phyloP scores from a whole-genome alignment of 306 rosid genomes.

The Argentina anserina region DNA sequence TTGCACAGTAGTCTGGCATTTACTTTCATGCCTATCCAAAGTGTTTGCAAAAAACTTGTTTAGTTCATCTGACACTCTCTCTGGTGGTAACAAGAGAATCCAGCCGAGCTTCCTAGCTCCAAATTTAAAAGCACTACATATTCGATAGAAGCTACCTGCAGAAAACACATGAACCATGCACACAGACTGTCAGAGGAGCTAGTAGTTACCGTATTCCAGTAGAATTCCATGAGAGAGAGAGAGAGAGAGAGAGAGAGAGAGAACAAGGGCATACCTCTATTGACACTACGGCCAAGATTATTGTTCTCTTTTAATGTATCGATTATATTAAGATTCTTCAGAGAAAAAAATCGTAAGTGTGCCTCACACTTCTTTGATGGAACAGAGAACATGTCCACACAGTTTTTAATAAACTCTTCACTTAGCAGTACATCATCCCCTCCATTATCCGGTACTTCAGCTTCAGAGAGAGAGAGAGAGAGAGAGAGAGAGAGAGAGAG shows the following conservation, averaged over 20 bases:
- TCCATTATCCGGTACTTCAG: conserved; percentile 60
- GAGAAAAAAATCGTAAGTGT: conserved; percentile 50
- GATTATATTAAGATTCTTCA: conserved; percentile 77
- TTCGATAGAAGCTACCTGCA: conserved; percentile 76
- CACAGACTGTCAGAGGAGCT: conserved; percentile 1
- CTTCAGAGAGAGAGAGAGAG: conserved; percentile 38
- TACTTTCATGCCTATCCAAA: conserved; percentile 57
- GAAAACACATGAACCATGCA: conserved; percentile 24
- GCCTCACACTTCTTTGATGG: conserved; percentile 54
- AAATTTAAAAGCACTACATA: conserved; percentile 80
- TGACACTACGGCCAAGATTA: conserved; percentile 96
- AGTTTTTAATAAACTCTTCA: conserved; percentile 62
- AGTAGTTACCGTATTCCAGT: background rate
- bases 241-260: conserved; percentile 7
- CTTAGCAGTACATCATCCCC: conserved; percentile 51
- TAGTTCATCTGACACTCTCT: conserved; percentile 60
- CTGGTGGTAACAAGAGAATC: conserved; percentile 61
- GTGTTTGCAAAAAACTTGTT: conserved; percentile 59
- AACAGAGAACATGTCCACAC: conserved; percentile 64
- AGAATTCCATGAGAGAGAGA: background rate
- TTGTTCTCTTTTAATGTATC: conserved; percentile 91
- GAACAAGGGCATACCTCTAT: conserved; percentile 50
- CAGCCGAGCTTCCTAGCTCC: conserved; percentile 85
- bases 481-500: too few species aligned
- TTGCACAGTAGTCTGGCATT: conserved; percentile 33